Evolutionary conservation across 352 stramenopile species (phyloP).

Genomic region (Globisporangium rhizosaccharum): DNA sequence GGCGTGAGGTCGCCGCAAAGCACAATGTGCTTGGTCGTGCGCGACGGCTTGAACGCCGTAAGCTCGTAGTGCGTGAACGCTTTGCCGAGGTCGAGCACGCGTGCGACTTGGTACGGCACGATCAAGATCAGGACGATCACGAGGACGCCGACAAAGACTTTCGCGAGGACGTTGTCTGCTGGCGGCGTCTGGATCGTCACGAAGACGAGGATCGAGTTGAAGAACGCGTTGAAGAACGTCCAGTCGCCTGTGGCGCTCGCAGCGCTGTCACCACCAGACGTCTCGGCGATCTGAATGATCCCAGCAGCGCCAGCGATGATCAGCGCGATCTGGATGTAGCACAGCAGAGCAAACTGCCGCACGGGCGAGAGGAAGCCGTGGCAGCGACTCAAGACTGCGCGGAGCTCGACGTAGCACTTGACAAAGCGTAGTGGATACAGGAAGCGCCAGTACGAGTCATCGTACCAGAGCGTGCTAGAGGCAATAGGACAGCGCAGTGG

Average conservation of each 20-base stretch:
- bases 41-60: slow-evolving; percentile 63
- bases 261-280: slow-evolving; percentile 43
- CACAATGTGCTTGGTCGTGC: slow-evolving; percentile 62
- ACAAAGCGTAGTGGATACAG: slow-evolving; percentile 79
- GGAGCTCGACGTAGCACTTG: slow-evolving; percentile 76
- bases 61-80: slow-evolving; percentile 71
- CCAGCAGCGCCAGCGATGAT: slow-evolving; percentile 72
- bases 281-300: slow-evolving; percentile 85
- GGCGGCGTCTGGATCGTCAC: slow-evolving; percentile 83
- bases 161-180: slow-evolving; percentile 75
- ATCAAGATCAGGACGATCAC: slow-evolving; percentile 83
- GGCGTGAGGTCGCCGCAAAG: slow-evolving; percentile 79
- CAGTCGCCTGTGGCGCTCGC: slow-evolving; percentile 54
- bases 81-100: slow-evolving; percentile 73
- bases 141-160: slow-evolving; percentile 75
- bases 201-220: slow-evolving; percentile 86
- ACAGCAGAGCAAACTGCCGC: slow-evolving; percentile 73
- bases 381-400: slow-evolving; percentile 72
- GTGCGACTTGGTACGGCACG: slow-evolving; percentile 82
- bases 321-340: slow-evolving; percentile 76
- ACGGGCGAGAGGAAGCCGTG: slow-evolving; percentile 76
- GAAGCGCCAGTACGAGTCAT: slow-evolving; percentile 71
- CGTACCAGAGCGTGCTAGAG: slow-evolving; percentile 73
- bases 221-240: slow-evolving; percentile 87
- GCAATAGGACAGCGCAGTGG: not conserved